Evolutionary conservation across 768 basidiomycete genomes (phyloP).

Genomic region (Agrocybe chaxingu): DNA sequence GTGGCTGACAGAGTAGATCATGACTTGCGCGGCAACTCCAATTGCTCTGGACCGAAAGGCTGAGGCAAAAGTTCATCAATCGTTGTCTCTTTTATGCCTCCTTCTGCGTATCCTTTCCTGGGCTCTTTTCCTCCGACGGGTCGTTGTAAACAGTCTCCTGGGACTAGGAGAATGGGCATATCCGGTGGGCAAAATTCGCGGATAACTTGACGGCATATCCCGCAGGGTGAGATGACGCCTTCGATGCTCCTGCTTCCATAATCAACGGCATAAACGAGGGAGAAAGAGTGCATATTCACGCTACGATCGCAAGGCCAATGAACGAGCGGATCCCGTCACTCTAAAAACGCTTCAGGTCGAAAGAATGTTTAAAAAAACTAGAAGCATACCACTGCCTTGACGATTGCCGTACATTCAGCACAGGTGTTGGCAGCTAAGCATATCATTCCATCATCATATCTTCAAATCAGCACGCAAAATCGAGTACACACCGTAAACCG

Average conservation of each 20-base stretch:
- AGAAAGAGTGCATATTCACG: conserved; percentile 35
- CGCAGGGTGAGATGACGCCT: conserved; percentile 77
- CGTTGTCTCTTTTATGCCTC: conserved; percentile 61
- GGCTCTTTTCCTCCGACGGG: conserved; percentile 28
- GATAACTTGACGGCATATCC: conserved; percentile 89
- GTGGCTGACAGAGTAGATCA: neutral
- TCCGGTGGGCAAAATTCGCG: conserved; percentile 79
- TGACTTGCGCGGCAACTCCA: conserved; percentile 43
- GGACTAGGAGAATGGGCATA: conserved; percentile 72
- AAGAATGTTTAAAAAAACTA: conserved; percentile 24
- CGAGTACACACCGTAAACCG: conserved; percentile 70
- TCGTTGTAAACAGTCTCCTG: conserved; percentile 53
- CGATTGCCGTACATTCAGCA: conserved; percentile 91
- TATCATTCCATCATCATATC: neutral
- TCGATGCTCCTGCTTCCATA: conserved; percentile 57
- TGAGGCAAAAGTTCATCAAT: conserved; percentile 74
- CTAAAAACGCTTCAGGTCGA: conserved; percentile 30
- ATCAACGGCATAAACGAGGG: neutral
- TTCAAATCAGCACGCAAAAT: neutral
- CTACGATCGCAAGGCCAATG: conserved; percentile 73
- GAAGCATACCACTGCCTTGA: conserved; percentile 76
- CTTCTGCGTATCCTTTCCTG: conserved; percentile 40
- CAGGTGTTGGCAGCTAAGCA: conserved; percentile 81
- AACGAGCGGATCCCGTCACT: conserved; percentile 77
- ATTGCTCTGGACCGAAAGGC: conserved; percentile 87